Evolutionary conservation across 2,329 filamentous ascomycete genomes (phyloP), one percentile per base, ranked within the genome.

Genomic region (Cladosporium sp.): DNA sequence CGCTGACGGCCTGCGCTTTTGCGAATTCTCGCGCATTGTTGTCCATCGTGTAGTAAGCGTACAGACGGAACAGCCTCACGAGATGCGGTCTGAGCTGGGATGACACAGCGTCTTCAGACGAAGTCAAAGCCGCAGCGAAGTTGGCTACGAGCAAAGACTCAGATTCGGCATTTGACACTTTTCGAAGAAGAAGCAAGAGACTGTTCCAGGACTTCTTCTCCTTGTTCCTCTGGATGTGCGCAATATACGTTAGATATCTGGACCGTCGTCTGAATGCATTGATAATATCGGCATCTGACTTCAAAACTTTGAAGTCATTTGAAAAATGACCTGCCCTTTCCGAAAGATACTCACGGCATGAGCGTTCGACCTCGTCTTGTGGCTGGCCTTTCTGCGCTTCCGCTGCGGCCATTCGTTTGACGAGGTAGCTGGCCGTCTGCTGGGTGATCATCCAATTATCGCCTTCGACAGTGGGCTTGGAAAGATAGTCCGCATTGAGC

Each of bases 361-460:
- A 66, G 47, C 68, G 67, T 57, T 78, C 74, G 13, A 76, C 71
- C 4, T 72, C 68, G 49, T 77, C 74, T 45, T 69, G 67, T 1
- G 73, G 63, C 12, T 69, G 56, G 25, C 65, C 66, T n/a, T 72
- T 70, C 12, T 68, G 65, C 7, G 71, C 65, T 4, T 74, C 71
- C 3, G 74, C 74, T 25, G 70, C 64, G 25, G 72, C 66, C 75
- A 81, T 81, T 42, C 78, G 78, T 65, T 82, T 82, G 66, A 82
- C 79, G 22, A 82, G 64, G 58, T 77, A 78, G 22, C 73, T 72
- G 0, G 77, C 77, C 3, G 77, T 77, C 65, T 82, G 79, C 58
- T 82, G 79, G 0, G 78, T 81, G 39, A 82, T 81, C 79, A 82
- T 82, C 78, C 78, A 81, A 57, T 82, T 82, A 63, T 82, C 80